Percentiles rank a stretch among this genome's conserved stretches.
Conservation (phyloP, 176 grass and related monocot species). For the Eleusine coracana region DNA sequence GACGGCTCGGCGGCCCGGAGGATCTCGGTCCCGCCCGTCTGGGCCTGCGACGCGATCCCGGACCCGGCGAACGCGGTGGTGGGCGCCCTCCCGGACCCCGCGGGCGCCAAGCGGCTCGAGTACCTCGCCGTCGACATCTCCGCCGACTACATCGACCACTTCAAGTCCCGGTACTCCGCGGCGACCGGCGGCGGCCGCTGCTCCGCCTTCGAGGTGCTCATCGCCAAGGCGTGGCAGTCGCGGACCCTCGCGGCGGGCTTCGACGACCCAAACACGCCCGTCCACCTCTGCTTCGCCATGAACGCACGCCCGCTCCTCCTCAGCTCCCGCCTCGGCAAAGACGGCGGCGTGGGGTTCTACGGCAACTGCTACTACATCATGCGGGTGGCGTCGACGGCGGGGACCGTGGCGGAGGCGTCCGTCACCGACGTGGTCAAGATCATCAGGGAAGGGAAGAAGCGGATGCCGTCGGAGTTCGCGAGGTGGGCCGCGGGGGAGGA, state of each 20-base stretch:
- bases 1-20: too few relatives aligned
- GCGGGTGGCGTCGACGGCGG: slow-evolving; percentile 57
- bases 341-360: slow-evolving; percentile 57
- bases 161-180: slow-evolving; percentile 62
- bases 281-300: slow-evolving; percentile 86
- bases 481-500: slow-evolving; percentile 65
- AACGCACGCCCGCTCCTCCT: slow-evolving; percentile 75
- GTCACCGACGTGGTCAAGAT: slow-evolving; percentile 72
- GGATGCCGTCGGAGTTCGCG: slow-evolving; percentile 62
- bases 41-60: slow-evolving; percentile 67
- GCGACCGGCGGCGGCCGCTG: slow-evolving; percentile 55
- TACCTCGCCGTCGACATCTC: slow-evolving; percentile 85
- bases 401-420: slow-evolving; percentile 29
- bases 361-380: slow-evolving; percentile 98
- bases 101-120: slow-evolving; percentile 49
- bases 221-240: slow-evolving; percentile 89
- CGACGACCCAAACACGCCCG: slow-evolving; percentile 35
- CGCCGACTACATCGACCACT: slow-evolving; percentile 82
- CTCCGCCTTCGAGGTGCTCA: slow-evolving; percentile 84
- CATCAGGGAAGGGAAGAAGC: slow-evolving; percentile 78
- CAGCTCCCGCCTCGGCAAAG: too few relatives aligned
- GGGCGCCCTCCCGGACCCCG: slow-evolving; percentile 55
- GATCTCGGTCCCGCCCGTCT: slow-evolving; percentile 42
- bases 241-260: slow-evolving; percentile 61
- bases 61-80: slow-evolving; percentile 45